A percentile compares a stretch with the other conserved stretches of the same genome.
These are phyloP conservation scores for Leptodermis oblonga DNA, from an alignment of 257 asterid species.

Conservation along the genomic window DNA sequence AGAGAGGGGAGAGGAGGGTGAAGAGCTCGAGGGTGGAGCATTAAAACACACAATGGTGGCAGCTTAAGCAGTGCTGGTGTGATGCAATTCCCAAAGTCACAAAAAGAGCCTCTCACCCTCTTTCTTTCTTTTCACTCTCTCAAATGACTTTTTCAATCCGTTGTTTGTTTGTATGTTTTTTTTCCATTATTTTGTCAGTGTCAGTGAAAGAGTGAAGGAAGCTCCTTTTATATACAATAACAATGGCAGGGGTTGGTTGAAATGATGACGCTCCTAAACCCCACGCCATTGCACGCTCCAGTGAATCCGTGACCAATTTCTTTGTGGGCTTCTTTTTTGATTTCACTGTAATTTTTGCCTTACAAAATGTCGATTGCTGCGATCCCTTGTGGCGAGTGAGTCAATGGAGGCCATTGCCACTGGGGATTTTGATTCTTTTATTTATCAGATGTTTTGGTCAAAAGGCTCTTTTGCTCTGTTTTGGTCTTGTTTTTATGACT, in stretches of 20 bases:
- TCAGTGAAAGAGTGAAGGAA: neutral
- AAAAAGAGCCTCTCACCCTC: neutral
- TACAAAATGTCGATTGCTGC: too few species aligned
- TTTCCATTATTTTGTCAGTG: slow-evolving; percentile 3
- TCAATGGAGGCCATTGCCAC: too few species aligned
- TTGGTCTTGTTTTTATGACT: neutral
- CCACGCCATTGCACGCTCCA: slow-evolving; percentile 17
- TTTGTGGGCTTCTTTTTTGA: too few species aligned
- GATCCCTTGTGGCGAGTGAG: too few species aligned
- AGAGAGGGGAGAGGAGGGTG: neutral
- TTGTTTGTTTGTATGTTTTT: neutral
- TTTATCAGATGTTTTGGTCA: neutral
- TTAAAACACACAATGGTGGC: slow-evolving; percentile 1
- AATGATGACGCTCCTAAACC: slow-evolving; percentile 6
- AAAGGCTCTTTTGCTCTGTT: neutral
- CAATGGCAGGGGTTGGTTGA: neutral
- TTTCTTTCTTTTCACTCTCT: neutral
- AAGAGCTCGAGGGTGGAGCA: slow-evolving; percentile 9
- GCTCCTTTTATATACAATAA: neutral
- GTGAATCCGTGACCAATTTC: neutral
- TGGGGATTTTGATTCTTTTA: neutral
- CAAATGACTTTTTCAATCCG: neutral
- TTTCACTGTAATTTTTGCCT: too few species aligned
- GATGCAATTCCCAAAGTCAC: slow-evolving; percentile 23
- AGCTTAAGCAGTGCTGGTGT: slow-evolving; percentile 15